Evolutionary conservation across 148 eudicot genomes (phyloP), one percentile per base, ranked within the genome.

Genomic region (Beta vulgaris): DNA sequence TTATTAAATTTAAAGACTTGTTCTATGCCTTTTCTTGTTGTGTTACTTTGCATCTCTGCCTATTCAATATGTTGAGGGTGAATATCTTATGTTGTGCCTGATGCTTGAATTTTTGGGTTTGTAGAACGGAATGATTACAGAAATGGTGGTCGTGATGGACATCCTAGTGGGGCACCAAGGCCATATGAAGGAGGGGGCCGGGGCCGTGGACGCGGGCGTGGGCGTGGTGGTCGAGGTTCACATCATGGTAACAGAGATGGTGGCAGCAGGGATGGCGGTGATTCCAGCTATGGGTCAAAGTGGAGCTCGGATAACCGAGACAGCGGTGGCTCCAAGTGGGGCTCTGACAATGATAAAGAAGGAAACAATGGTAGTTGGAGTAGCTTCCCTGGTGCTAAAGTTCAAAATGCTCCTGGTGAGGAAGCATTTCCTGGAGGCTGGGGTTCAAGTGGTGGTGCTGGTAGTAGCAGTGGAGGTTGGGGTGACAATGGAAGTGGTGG

Each of bases 381-480:
- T 36, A 84, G 83, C 74, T 91, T 93, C 68, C 89, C 98, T 11
- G 96, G 98, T 54, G 92, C 92, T 31, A 88, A 89, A 81, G 90
- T 87, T 44, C 90, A 93, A 25, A 88, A 88, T 73, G 90, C 97
- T 51, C 97, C 97, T 1, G 92, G 91, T 37, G 82, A 86, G 74
- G 96, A 89, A 76, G 88, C 96, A n/a, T 90, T 92, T 75, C 93
- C 91, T 18, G 91, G 92, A 69, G 85, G 91, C n/a, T 89, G 92
- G 91, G 81, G 86, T 36, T 79, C 85, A 18, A 76, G 83, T 55
- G 76, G 83, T 6, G 73, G 80, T 28, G 73, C 75, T 11, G 35
- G 79, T 28, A 76, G 69, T 43, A 40, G 78, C 5, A 46, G 76
- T 1, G 71, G 73, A 23, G 58, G 77, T 34, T 77, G 81, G 51